Evolutionary conservation across 176 grass and related monocot genomes (phyloP).

Genomic region (Eleusine coracana): DNA sequence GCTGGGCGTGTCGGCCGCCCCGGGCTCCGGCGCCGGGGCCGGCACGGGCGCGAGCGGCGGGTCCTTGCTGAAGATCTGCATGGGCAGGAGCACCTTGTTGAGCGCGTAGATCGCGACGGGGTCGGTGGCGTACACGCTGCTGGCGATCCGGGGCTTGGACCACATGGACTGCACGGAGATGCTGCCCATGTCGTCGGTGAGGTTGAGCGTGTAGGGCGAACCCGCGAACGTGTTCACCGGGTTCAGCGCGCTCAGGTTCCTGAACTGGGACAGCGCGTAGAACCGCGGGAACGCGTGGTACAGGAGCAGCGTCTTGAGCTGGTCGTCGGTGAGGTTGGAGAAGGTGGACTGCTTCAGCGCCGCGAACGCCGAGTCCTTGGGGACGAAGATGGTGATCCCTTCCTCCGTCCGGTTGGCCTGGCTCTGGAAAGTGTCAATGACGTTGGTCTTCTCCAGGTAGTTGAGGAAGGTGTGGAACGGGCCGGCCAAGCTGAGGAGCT

Average conservation of each 20-base stretch:
- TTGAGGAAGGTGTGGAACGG: constrained; percentile 86
- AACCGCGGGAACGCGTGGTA: constrained; percentile 81
- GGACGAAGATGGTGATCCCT: constrained; percentile 89
- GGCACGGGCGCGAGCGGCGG: constrained; percentile 72
- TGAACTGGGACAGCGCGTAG: constrained; percentile 85
- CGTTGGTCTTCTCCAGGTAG: constrained; percentile 76
- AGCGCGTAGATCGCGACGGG: constrained; percentile 81
- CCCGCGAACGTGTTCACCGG: constrained; percentile 90
- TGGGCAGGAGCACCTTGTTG: constrained; percentile 76
- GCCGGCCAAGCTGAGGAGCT: constrained; percentile 71
- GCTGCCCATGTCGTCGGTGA: constrained; percentile 70
- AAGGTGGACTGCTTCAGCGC: constrained; percentile 72
- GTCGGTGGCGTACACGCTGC: constrained; percentile 74
- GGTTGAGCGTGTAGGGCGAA: constrained; percentile 65
- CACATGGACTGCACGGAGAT: constrained; percentile 72
- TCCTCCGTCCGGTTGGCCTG: constrained; percentile 81
- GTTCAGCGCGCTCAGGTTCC: constrained; percentile 72
- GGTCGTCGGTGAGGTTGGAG: constrained; percentile 80
- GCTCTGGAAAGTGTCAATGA: constrained; percentile 83
- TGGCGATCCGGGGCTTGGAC: constrained; percentile 79
- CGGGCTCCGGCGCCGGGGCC: constrained; percentile 61
- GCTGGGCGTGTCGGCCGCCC: constrained; percentile 59
- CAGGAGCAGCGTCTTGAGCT: constrained; percentile 77
- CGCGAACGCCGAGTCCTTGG: constrained; percentile 77
- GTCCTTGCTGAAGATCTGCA: constrained; percentile 80